Evolutionary conservation across 768 basidiomycete genomes (phyloP), one percentile per base, ranked within the genome.

Genomic region (Leccinum subgranulosum): DNA sequence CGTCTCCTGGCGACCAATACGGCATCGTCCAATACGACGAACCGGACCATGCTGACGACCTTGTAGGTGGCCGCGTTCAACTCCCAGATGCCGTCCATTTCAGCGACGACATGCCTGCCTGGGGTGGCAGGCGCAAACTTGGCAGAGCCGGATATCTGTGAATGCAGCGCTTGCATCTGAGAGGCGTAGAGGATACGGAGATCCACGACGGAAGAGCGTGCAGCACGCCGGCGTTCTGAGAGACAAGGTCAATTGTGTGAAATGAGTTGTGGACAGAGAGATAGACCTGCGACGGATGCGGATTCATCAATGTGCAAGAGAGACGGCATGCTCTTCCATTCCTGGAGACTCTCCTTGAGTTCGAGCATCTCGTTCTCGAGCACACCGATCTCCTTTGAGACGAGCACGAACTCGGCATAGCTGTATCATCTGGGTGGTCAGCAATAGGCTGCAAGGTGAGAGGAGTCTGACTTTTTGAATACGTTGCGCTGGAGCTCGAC

Each of bases 341-440:
- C 97, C 12, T 90, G 87, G 4, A 98, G 80, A 6, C 90, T 83
- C 55, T 95, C 93, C 72, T 97, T 98, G 70, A 99, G 84, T 67
- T 98, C 95, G 29, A 98, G 82, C 89, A 98, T 92, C 72, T 98
- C 95, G 67, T 94, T 95, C 77, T 99, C 97, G 27, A 99, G 83
- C 1, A 91, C 88, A 27, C 90, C 88, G 54, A 99, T 96, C 74
- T 98, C 97, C 69, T 98, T 98, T 4, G 97, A 97, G 21, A 99
- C 92, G 55, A 89, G 80, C 27, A 99, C 92, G 69, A 98, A 98
- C 70, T 98, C 94, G 48, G 94, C 91, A 68, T 98, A 98, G 74
- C 96, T 98, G 66, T 17, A 56, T 65, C 46, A 55, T 39, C 3
- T 17, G 27, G 12, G 33, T 43, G 25, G 46, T 66, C 58, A 74